A percentile compares a stretch with the other conserved stretches of the same genome.
phyloP scores from a whole-genome alignment of 805 yeast species.

The Tetrapisispora namnaoensis region DNA sequence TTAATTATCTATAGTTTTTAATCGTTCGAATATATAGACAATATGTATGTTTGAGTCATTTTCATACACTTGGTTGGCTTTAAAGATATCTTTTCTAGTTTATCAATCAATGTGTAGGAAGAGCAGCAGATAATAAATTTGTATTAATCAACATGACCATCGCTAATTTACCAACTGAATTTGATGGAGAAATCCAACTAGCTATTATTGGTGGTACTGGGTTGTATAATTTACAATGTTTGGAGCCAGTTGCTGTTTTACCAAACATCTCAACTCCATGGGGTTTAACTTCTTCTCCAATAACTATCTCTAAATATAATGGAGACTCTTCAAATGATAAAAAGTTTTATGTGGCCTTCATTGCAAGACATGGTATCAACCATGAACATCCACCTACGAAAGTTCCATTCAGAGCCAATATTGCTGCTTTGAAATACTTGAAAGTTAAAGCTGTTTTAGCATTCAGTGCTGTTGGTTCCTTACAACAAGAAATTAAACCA shows the following conservation, averaged over 20 bases:
- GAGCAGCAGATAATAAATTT: no score
- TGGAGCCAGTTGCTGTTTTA: conserved; percentile 77
- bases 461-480: conserved; percentile 92
- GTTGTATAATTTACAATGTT: conserved; percentile 73
- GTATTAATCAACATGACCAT: conserved; percentile 13
- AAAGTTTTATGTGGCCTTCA: conserved; percentile 69
- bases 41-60: background rate
- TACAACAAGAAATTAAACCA: conserved; percentile 81
- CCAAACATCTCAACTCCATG: conserved; percentile 80
- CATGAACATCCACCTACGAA: conserved; percentile 87
- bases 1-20: background rate
- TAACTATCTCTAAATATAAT: conserved; percentile 72
- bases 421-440: conserved; percentile 83
- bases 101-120: no score
- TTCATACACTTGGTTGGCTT: no score
- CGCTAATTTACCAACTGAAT: conserved; percentile 16
- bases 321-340: conserved; percentile 33
- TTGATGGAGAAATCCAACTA: conserved; percentile 41
- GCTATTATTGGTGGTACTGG: conserved; percentile 99
- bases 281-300: conserved; percentile 93
- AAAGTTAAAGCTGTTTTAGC: conserved; percentile 87
- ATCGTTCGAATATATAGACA: background rate
- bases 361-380: conserved; percentile 88
- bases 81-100: no score
- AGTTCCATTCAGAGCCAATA: conserved; percentile 89